Evolutionary conservation across 2,329 filamentous ascomycete species (phyloP).

Genomic region (Neurospora sp.): DNA sequence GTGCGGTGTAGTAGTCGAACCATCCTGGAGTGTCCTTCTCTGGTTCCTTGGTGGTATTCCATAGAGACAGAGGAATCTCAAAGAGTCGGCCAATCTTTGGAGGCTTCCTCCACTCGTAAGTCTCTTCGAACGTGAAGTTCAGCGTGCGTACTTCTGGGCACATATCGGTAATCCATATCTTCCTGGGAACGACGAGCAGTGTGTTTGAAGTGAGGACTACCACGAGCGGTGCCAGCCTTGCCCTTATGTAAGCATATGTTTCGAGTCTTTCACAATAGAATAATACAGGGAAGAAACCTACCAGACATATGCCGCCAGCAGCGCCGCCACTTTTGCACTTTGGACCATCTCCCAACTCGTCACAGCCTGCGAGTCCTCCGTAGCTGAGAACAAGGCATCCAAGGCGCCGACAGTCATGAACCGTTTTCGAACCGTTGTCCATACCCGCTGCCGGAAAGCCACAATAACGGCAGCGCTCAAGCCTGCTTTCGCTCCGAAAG

Average conservation of each 20-base stretch:
- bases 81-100: conserved; percentile 12
- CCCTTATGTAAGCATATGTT: background rate
- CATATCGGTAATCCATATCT: too few relatives aligned
- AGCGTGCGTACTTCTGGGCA: conserved; percentile 17
- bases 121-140: conserved; percentile 20
- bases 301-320: conserved; percentile 19
- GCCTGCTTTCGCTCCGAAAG: conserved; percentile 30
- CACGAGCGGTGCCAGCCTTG: conserved; percentile 16
- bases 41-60: conserved; percentile 17
- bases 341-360: conserved; percentile 35
- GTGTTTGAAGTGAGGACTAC: conserved; percentile 21
- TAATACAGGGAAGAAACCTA: background rate
- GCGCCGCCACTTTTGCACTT: conserved; percentile 34
- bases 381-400: conserved; percentile 30
- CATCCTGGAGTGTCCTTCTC: conserved; percentile 12
- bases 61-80: conserved; percentile 17
- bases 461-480: conserved; percentile 26
- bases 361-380: conserved; percentile 33
- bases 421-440: conserved; percentile 18
- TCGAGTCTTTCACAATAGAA: background rate
- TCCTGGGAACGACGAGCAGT: conserved; percentile 15
- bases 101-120: conserved; percentile 17
- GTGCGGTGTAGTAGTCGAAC: conserved; percentile 22
- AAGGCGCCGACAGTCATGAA: conserved; percentile 19
- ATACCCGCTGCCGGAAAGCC: conserved; percentile 18